A percentile compares a stretch with the other conserved stretches of the same genome.
Evolutionary conservation across 2,329 filamentous ascomycete species (phyloP).

Genomic region (Rutstroemia sydowiana): DNA sequence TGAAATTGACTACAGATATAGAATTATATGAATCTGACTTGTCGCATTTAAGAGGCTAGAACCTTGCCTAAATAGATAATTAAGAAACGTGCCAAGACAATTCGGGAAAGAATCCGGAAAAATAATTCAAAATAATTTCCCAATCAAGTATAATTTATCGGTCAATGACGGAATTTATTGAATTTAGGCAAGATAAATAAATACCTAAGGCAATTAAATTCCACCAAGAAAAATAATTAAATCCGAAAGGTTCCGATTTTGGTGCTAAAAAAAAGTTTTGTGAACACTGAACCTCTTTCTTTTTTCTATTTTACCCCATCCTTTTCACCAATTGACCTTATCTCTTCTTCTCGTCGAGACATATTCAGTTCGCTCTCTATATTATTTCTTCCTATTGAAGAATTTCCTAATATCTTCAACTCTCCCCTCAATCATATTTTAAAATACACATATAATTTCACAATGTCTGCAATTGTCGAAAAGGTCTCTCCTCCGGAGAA

Average conservation of each 20-base stretch:
- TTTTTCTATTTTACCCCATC: not conserved
- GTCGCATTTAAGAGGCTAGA: too few relatives aligned
- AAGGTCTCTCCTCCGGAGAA: slow-evolving; percentile 34
- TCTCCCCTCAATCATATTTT: slow-evolving; percentile 14
- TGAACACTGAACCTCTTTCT: not conserved
- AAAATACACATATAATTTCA: slow-evolving; percentile 23
- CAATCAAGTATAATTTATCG: not conserved
- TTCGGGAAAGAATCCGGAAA: too few relatives aligned
- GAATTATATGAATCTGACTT: too few relatives aligned
- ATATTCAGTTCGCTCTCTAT: not conserved
- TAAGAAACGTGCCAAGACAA: too few relatives aligned
- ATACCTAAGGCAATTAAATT: not conserved
- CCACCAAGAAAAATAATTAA: not conserved
- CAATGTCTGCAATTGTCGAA: slow-evolving; percentile 27
- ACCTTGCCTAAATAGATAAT: too few relatives aligned
- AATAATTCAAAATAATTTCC: too few relatives aligned
- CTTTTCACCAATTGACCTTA: not conserved
- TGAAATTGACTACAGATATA: too few relatives aligned
- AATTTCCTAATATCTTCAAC: not conserved
- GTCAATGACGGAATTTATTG: not conserved
- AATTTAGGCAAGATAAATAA: too few relatives aligned
- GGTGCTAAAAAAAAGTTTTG: slow-evolving; percentile 1
- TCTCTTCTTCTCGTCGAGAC: slow-evolving; percentile 5
- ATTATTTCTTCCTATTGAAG: not conserved
- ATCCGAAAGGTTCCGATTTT: not conserved